Evolutionary conservation across 73 alveolate genomes (phyloP).

Genomic region (Paramecium tetraurelia): DNA sequence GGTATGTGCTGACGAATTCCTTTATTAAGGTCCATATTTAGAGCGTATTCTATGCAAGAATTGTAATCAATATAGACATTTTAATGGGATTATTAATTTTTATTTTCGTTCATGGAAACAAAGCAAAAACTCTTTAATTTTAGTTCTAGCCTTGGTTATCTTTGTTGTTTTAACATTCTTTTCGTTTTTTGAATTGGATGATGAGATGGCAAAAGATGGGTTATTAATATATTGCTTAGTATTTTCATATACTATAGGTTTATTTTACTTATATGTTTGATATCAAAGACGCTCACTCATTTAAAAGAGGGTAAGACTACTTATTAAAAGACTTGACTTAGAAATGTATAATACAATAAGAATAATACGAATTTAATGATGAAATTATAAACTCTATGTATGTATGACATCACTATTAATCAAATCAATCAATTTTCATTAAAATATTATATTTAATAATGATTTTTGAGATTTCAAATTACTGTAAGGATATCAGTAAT

Average conservation of each 20-base stretch:
- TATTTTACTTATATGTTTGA: background rate
- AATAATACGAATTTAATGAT: background rate
- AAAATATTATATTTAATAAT: background rate
- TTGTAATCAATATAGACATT: background rate
- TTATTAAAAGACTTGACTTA: background rate
- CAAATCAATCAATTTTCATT: background rate
- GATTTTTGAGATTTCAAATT: background rate
- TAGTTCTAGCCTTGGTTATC: background rate
- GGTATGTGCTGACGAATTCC: background rate
- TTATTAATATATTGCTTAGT: background rate
- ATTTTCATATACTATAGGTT: background rate
- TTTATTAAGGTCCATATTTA: background rate
- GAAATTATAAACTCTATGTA: background rate
- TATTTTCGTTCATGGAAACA: background rate
- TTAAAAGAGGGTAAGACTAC: background rate
- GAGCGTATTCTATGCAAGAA: background rate
- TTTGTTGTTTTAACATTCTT: background rate
- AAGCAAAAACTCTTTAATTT: background rate
- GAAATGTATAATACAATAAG: background rate
- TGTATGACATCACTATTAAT: background rate
- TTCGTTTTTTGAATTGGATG: background rate
- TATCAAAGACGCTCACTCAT: background rate
- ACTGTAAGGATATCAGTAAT: background rate
- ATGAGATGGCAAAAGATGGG: background rate
- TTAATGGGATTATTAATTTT: background rate